Percentiles rank a stretch among this genome's conserved stretches.
Conservation (phyloP, 805 yeast species). For the Gaillardinia entomophila region DNA sequence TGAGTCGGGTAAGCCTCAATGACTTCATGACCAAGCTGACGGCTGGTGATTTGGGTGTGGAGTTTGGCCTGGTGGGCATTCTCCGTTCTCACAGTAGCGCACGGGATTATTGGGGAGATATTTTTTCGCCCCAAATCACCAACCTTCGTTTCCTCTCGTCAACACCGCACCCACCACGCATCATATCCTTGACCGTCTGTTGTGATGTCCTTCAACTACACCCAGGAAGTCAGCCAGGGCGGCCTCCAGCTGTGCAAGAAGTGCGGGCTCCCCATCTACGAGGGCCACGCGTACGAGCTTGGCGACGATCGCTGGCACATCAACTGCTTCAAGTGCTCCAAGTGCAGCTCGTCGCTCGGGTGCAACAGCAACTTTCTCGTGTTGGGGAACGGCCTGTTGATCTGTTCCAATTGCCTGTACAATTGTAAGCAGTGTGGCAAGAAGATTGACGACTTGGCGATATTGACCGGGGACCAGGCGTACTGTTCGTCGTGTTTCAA, state of each 20-base stretch:
- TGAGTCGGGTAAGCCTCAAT: too few species aligned
- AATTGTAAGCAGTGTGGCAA: slow-evolving; percentile 79
- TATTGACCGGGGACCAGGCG: slow-evolving; percentile 91
- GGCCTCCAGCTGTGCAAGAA: slow-evolving; percentile 31
- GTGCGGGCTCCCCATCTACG: slow-evolving; percentile 50
- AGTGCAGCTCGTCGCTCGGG: slow-evolving; percentile 72
- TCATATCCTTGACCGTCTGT: too few species aligned
- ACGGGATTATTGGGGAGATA: too few species aligned
- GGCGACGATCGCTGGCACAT: slow-evolving; percentile 97
- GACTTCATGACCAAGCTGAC: too few species aligned
- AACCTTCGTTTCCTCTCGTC: too few species aligned
- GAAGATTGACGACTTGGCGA: slow-evolving; percentile 89
- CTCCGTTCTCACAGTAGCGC: too few species aligned
- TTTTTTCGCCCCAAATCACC: too few species aligned
- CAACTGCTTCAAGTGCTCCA: slow-evolving; percentile 84
- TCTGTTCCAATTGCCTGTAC: slow-evolving; percentile 90
- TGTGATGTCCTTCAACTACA: neutral
- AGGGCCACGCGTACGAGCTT: slow-evolving; percentile 92
- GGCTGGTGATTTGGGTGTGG: too few species aligned
- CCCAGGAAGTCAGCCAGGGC: slow-evolving; percentile 3
- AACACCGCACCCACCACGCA: too few species aligned
- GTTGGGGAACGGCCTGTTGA: slow-evolving; percentile 85
- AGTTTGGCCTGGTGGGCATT: too few species aligned
- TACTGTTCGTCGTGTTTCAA: slow-evolving; percentile 87
- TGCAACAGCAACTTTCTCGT: slow-evolving; percentile 88